These are phyloP conservation scores for Eucalyptus caleyi DNA, from an alignment of 345 rosid species.

Conservation along the genomic window DNA sequence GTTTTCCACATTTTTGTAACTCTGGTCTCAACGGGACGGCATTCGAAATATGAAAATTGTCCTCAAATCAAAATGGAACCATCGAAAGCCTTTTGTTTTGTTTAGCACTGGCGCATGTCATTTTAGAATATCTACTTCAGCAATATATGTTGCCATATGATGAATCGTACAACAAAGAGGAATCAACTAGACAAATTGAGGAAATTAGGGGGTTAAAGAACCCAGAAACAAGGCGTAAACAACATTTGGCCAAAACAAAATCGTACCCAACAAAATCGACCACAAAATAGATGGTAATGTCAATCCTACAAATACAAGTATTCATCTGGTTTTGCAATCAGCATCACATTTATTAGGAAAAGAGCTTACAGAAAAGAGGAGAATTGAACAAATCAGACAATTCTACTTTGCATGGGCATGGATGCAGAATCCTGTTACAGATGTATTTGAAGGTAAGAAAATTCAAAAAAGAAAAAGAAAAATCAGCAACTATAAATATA, in stretches of 20 bases:
- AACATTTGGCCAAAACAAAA: neutral
- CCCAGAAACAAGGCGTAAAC: neutral
- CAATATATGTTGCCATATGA: neutral
- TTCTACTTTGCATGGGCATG: neutral
- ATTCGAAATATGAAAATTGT: neutral
- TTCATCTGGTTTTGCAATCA: neutral
- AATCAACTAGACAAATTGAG: neutral
- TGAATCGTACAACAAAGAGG: neutral
- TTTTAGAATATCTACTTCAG: neutral
- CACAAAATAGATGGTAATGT: neutral
- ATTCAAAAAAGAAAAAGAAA: neutral
- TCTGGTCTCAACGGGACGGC: accelerated
- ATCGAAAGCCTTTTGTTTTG: neutral
- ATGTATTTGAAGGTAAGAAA: neutral
- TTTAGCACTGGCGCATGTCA: neutral
- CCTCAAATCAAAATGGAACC: neutral
- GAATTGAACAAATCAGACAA: neutral
- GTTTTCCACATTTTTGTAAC: neutral
- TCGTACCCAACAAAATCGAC: neutral
- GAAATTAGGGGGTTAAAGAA: neutral
- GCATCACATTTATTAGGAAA: neutral
- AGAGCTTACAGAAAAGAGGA: neutral
- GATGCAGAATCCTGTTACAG: neutral
- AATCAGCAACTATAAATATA: neutral
- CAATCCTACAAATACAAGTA: neutral